phyloP scores from a whole-genome alignment of 2,329 filamentous ascomycete genomes.

The Parastagonospora avenae region DNA sequence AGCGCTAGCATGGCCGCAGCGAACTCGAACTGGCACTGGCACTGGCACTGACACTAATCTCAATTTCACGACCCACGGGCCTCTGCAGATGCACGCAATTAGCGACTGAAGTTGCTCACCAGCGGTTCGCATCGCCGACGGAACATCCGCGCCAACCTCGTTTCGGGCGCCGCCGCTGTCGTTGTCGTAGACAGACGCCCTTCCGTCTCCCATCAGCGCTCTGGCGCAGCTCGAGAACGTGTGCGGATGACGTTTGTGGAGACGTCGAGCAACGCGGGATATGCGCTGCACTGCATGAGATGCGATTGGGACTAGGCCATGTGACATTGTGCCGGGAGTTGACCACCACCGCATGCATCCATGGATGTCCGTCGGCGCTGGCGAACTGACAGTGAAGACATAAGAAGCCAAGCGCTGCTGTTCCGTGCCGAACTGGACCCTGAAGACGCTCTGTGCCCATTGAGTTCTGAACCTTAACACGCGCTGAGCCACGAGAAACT shows the following conservation, averaged over 20 bases:
- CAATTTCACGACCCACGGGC: constrained; percentile 28
- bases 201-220: no score
- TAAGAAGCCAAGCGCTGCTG: constrained; percentile 17
- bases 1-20: constrained; percentile 26
- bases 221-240: background rate
- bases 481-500: constrained; percentile 10
- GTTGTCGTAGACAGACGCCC: background rate
- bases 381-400: constrained; percentile 7
- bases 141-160: constrained; percentile 7
- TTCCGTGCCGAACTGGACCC: constrained; percentile 26
- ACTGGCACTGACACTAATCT: constrained; percentile 31
- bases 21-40: no score
- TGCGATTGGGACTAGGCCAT: constrained; percentile 14
- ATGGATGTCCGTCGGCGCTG: constrained; percentile 10
- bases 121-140: constrained; percentile 16
- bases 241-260: constrained; percentile 25
- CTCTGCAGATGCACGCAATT: constrained; percentile 39
- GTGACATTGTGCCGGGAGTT: constrained; percentile 19
- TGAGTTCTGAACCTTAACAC: constrained; percentile 2
- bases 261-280: constrained; percentile 19
- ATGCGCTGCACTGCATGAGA: constrained; percentile 11
- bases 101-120: constrained; percentile 20
- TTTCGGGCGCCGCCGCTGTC: background rate
- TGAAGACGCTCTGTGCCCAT: constrained; percentile 8
- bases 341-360: constrained; percentile 4